Conservation (phyloP, 768 basidiomycete genomes). For the Suillus luteus region DNA sequence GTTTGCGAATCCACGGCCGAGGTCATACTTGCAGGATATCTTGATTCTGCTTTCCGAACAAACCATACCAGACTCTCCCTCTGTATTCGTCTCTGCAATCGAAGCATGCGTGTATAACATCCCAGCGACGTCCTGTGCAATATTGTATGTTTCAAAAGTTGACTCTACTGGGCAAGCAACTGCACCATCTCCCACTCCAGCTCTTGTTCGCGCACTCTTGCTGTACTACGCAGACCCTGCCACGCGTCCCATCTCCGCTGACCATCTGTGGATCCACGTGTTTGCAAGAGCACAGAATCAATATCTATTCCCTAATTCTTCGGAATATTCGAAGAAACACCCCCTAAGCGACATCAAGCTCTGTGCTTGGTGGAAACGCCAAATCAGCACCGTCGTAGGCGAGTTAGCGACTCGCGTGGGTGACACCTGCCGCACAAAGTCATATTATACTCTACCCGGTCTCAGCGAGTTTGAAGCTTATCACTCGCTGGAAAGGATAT, state of each 20-base stretch:
- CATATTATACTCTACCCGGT: conserved; percentile 73
- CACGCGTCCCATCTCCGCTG: conserved; percentile 60
- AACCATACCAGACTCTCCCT: conserved; percentile 45
- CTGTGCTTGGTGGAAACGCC: conserved; percentile 91
- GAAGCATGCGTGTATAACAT: conserved; percentile 78
- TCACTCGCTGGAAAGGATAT: conserved; percentile 49
- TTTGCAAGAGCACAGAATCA: conserved; percentile 90
- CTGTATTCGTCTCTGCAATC: conserved; percentile 75
- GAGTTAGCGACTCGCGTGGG: conserved; percentile 33
- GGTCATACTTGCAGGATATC: conserved; percentile 72
- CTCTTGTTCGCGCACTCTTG: conserved; percentile 69
- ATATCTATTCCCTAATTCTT: conserved; percentile 92
- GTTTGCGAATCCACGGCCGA: conserved; percentile 67
- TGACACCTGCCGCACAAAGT: conserved; percentile 17
- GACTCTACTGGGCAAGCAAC: conserved; percentile 84
- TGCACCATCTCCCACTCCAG: conserved; percentile 65
- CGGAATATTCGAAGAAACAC: conserved; percentile 65
- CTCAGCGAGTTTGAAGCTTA: conserved; percentile 67
- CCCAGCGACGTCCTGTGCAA: conserved; percentile 63
- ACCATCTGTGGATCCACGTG: conserved; percentile 77
- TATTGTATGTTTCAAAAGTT: conserved; percentile 92
- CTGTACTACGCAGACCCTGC: conserved; percentile 59
- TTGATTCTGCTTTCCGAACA: conserved; percentile 76
- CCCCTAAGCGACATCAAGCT: conserved; percentile 77
- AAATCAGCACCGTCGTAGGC: conserved; percentile 58